Evolutionary conservation across 2,329 filamentous ascomycete species (phyloP).

Genomic region (Ophiostoma ulmi): DNA sequence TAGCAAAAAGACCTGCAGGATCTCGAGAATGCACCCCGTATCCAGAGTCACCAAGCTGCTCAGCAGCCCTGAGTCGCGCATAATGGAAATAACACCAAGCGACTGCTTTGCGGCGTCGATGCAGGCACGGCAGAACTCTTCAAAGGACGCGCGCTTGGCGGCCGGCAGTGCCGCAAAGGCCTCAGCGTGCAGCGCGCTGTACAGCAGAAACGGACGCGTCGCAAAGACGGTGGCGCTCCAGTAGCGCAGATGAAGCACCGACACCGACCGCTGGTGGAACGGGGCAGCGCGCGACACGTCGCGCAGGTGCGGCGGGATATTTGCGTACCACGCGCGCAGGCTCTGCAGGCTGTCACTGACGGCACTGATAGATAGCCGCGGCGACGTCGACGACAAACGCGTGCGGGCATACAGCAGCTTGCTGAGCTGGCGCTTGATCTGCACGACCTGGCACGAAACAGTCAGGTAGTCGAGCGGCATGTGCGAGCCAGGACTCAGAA

Average conservation of each 20-base stretch:
- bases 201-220: constrained; percentile 36
- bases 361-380: constrained; percentile 25
- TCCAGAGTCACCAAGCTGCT: constrained; percentile 30
- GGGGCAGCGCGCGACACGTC: constrained; percentile 27
- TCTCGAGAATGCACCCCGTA: constrained; percentile 28
- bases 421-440: constrained; percentile 28
- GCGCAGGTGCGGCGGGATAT: constrained; percentile 30
- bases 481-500: constrained; percentile 30
- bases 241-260: constrained; percentile 30
- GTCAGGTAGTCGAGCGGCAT: constrained; percentile 31
- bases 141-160: constrained; percentile 28
- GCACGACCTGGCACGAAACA: constrained; percentile 29
- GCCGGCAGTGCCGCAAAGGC: constrained; percentile 22
- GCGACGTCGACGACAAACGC: background rate
- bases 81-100: constrained; percentile 27
- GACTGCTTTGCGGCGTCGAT: constrained; percentile 29
- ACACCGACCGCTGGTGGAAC: constrained; percentile 30
- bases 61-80: constrained; percentile 28
- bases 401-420: constrained; percentile 26
- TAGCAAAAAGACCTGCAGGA: constrained; percentile 31
- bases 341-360: constrained; percentile 26
- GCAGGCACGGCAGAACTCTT: constrained; percentile 28
- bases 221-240: constrained; percentile 29
- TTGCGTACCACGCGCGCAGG: constrained; percentile 28
- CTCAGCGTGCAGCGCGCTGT: constrained; percentile 26